Evolutionary conservation across 768 basidiomycete genomes (phyloP), one percentile per base, ranked within the genome.

Genomic region (Aureoboletus auriporus): DNA sequence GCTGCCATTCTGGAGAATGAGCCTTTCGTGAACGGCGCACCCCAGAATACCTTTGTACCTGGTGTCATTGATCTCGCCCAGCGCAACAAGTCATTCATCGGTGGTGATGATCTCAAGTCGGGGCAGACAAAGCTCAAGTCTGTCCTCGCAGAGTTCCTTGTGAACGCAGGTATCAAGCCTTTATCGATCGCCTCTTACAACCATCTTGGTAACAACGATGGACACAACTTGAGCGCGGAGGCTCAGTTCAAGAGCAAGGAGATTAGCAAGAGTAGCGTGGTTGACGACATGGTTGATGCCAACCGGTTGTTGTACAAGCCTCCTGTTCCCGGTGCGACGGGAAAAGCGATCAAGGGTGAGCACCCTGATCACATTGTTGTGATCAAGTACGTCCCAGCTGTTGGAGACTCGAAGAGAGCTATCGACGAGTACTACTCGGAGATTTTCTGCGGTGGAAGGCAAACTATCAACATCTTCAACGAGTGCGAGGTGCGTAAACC

Each of bases 341-440:
- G 76, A 38, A 84, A 71, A 56, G 73, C 70, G 8, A 69, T 78
- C 58, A 93, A 94, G 71, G 93, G 93, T 60, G 95, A 99, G 71
- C 93, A 97, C 69, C 95, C 95, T 27, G 94, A 97, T 69, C 95
- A 99, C 65, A 79, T 94, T 60, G 86, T 97, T 46, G 93, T 95
- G 47, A 95, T 95, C 80, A 95, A 95, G 77, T 95, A 95, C 58
- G 86, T 97, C 3, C 93, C 92, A 17, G 90, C 93, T 23, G 93
- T 95, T 28, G 94, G 95, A 34, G 96, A 98, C 74, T 91, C 89
- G 49, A 98, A 97, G 82, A 80, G 92, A 48, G 96, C 94, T n/a
- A 93, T 98, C 76, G 96, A 98, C 71, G 94, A 97, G 75, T 98
- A 97, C 72, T 93, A 93, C 70, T 94, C 91, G 10, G 94, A 98